Evolutionary conservation across 2,329 filamentous ascomycete genomes (phyloP).

Genomic region (Zarea fungicola): DNA sequence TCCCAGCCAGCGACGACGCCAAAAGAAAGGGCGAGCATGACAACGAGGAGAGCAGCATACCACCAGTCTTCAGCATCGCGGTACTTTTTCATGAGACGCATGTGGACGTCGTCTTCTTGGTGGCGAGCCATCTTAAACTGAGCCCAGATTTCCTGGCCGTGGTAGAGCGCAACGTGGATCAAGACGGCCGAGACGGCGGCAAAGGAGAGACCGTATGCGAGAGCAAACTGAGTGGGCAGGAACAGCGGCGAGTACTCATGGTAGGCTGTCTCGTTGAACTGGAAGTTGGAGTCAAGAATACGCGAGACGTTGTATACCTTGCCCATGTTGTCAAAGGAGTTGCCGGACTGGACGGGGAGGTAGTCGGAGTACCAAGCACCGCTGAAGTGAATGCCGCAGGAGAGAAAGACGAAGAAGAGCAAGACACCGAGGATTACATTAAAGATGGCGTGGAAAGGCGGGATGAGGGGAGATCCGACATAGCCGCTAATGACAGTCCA

Average conservation of each 20-base stretch:
- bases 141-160: slow-evolving; percentile 49
- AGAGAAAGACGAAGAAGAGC: slow-evolving; percentile 51
- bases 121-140: slow-evolving; percentile 50
- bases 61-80: slow-evolving; percentile 56
- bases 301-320: slow-evolving; percentile 52
- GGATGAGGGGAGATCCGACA: slow-evolving; percentile 45
- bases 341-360: slow-evolving; percentile 55
- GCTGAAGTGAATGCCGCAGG: slow-evolving; percentile 54
- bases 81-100: slow-evolving; percentile 58
- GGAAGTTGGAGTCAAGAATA: slow-evolving; percentile 51
- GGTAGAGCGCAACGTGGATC: slow-evolving; percentile 51
- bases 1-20: slow-evolving; percentile 50
- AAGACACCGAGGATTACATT: slow-evolving; percentile 50
- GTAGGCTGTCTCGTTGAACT: slow-evolving; percentile 59
- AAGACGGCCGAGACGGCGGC: slow-evolving; percentile 60
- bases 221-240: slow-evolving; percentile 55
- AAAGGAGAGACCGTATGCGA: slow-evolving; percentile 59
- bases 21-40: slow-evolving; percentile 52
- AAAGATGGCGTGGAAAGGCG: slow-evolving; percentile 49
- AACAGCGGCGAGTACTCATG: slow-evolving; percentile 61
- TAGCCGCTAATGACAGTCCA: slow-evolving; percentile 46
- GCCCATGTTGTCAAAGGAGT: slow-evolving; percentile 61
- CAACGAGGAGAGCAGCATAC: slow-evolving; percentile 46
- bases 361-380: slow-evolving; percentile 54
- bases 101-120: slow-evolving; percentile 55